phyloP scores from a whole-genome alignment of 2,329 filamentous ascomycete genomes.

The Botryosphaeria dothidea region DNA sequence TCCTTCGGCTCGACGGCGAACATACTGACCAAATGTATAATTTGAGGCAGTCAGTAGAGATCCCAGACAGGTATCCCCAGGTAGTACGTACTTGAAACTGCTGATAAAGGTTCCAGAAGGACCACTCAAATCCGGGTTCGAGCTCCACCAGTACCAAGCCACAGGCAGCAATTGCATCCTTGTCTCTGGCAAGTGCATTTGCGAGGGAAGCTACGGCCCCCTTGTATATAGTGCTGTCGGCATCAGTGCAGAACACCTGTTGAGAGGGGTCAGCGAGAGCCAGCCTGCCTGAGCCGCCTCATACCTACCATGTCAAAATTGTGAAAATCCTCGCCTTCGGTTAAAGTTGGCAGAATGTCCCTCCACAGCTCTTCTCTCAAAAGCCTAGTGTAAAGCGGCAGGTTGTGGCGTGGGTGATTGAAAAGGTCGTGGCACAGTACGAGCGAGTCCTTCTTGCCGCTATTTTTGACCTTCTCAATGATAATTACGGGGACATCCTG shows the following conservation, averaged over 20 bases:
- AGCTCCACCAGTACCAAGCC: constrained; percentile 27
- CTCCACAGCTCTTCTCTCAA: constrained; percentile 25
- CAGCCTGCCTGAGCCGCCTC: no score
- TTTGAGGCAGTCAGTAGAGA: background rate
- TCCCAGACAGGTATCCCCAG: background rate
- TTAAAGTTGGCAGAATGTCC: constrained; percentile 23
- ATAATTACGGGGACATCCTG: constrained; percentile 26
- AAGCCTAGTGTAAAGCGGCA: constrained; percentile 21
- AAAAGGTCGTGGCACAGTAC: constrained; percentile 28
- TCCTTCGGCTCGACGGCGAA: constrained; percentile 26
- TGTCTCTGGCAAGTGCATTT: constrained; percentile 23
- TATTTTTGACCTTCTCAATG: constrained; percentile 26
- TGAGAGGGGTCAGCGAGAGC: background rate
- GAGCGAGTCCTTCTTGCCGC: constrained; percentile 27
- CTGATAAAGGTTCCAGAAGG: constrained; percentile 28
- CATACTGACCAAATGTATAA: constrained; percentile 28
- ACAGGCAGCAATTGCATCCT: constrained; percentile 26
- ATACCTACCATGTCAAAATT: constrained; percentile 24
- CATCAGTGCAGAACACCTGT: constrained; percentile 26
- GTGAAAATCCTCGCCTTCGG: constrained; percentile 20
- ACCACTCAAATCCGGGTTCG: constrained; percentile 28
- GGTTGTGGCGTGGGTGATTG: constrained; percentile 24
- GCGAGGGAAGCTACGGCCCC: constrained; percentile 26
- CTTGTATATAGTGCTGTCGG: constrained; percentile 26
- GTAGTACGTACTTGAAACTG: constrained; percentile 24